phyloP scores from a whole-genome alignment of 495 filamentous ascomycete genomes.

The Neurospora pannonica region DNA sequence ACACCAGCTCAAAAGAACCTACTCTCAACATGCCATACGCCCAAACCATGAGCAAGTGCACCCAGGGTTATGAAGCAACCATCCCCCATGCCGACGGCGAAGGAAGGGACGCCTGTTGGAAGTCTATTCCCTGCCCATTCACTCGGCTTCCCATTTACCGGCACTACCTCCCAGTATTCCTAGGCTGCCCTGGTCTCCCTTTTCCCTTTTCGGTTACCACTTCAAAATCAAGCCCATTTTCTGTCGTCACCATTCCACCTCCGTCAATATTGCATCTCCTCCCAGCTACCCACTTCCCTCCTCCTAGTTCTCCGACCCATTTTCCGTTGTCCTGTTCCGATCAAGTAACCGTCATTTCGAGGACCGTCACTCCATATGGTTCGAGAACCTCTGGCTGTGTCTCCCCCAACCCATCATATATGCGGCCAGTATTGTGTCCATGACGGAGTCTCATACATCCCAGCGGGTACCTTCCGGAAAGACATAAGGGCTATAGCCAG shows the following conservation, averaged over 20 bases:
- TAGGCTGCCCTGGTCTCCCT: neutral
- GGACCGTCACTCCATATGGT: neutral
- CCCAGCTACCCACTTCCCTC: neutral
- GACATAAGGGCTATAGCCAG: fast-evolving
- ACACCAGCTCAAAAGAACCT: neutral
- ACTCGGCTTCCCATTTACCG: neutral
- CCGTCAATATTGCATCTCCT: neutral
- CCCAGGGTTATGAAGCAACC: neutral
- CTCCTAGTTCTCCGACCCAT: neutral
- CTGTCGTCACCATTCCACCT: neutral
- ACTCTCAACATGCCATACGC: neutral
- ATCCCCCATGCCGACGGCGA: neutral
- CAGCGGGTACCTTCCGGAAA: neutral
- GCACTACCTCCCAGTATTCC: neutral
- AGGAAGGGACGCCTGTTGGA: neutral
- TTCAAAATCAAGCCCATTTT: neutral
- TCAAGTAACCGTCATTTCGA: neutral
- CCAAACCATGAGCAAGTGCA: neutral
- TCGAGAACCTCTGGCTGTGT: neutral
- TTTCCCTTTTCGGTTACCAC: neutral
- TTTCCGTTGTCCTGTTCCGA: neutral
- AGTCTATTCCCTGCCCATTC: neutral
- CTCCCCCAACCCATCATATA: neutral
- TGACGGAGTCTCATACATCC: neutral
- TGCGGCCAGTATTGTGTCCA: neutral